Percentiles rank a stretch among this genome's conserved stretches.
Evolutionary conservation across 1,284 basidiomycete species (phyloP).

Genomic region (Peniophora sp.): DNA sequence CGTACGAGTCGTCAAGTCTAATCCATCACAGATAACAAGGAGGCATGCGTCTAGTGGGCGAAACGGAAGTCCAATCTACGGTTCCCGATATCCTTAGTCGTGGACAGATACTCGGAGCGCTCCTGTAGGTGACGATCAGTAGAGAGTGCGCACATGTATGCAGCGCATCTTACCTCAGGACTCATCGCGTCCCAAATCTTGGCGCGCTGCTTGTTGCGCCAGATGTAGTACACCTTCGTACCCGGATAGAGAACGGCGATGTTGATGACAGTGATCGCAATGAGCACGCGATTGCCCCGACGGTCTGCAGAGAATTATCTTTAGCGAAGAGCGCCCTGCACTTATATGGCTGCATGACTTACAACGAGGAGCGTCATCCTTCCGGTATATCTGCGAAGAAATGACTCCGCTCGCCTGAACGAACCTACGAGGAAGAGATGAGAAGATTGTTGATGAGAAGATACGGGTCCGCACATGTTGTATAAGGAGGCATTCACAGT

Average conservation of each 20-base stretch:
- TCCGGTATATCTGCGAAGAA: conserved; percentile 39
- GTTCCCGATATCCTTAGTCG: conserved; percentile 34
- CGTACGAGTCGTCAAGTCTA: no score
- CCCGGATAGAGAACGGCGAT: conserved; percentile 40
- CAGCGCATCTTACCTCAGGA: conserved; percentile 33
- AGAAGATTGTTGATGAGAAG: background rate
- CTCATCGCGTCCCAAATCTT: conserved; percentile 47
- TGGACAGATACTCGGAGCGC: conserved; percentile 30
- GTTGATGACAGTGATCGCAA: conserved; percentile 38
- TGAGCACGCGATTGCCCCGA: conserved; percentile 40
- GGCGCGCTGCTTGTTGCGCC: conserved; percentile 40
- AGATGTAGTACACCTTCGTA: conserved; percentile 43
- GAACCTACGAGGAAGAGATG: no score
- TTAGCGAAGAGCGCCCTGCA: no score
- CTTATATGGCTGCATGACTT: conserved; percentile 10
- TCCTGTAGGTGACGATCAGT: conserved; percentile 20
- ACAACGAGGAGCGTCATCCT: conserved; percentile 46
- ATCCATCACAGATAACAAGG: no score
- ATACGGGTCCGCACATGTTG: conserved; percentile 33
- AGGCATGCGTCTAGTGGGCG: conserved; percentile 29
- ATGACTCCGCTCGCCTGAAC: conserved; percentile 38
- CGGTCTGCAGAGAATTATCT: conserved; percentile 24
- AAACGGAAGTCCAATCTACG: conserved; percentile 35
- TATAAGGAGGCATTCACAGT: conserved; percentile 49
- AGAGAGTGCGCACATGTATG: background rate